phyloP scores from a whole-genome alignment of 2,329 filamentous ascomycete genomes.

The Cylindrodendrum hubeiense region DNA sequence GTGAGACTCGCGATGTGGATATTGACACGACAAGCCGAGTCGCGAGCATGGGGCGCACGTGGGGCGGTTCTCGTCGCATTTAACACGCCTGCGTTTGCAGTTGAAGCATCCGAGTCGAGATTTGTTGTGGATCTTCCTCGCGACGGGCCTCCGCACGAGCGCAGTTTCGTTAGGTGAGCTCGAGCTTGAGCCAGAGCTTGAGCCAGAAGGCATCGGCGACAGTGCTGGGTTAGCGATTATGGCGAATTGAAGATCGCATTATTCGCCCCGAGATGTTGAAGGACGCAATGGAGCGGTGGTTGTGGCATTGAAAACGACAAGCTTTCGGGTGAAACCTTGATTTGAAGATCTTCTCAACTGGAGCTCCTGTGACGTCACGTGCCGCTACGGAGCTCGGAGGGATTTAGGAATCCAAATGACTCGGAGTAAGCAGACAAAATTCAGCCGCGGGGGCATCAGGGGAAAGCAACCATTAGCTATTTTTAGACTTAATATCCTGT shows the following conservation, averaged over 20 bases:
- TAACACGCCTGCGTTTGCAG: constrained; percentile 30
- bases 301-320: no score
- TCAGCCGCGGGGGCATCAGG: no score
- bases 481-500: no score
- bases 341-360: no score
- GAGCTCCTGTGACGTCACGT: no score
- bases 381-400: no score
- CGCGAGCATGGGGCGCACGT: constrained; percentile 46
- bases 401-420: no score
- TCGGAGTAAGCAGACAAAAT: no score
- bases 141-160: constrained; percentile 1
- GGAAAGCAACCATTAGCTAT: no score
- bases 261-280: neutral
- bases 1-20: constrained; percentile 41
- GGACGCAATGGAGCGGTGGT: no score
- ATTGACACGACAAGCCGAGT: constrained; percentile 49
- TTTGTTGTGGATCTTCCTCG: constrained; percentile 30
- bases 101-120: constrained; percentile 28
- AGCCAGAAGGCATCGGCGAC: constrained; percentile 8
- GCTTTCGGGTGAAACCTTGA: no score
- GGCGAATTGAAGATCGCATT: neutral
- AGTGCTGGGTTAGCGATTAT: neutral
- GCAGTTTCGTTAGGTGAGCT: constrained; percentile 10
- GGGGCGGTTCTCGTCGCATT: constrained; percentile 25
- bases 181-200: constrained; percentile 7